Conservation (phyloP, 345 rosid species). For the Trapa incisa region DNA sequence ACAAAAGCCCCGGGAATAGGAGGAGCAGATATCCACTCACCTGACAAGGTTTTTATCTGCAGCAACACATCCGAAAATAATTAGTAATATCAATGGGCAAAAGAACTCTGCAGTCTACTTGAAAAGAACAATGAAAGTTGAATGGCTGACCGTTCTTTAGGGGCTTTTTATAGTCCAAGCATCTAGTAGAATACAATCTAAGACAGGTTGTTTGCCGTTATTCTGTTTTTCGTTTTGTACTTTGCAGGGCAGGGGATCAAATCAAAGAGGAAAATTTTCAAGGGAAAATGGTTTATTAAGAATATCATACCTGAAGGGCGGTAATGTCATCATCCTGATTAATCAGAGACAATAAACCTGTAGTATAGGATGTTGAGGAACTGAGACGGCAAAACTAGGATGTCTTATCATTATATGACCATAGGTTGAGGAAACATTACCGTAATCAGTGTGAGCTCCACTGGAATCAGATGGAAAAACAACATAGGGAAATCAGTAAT, state of each 20-base stretch:
- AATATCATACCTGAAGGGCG: constrained; percentile 64
- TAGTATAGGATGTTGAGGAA: constrained; percentile 2
- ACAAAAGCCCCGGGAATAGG: constrained; percentile 74
- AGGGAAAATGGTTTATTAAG: too few relatives aligned
- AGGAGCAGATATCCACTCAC: constrained; percentile 84
- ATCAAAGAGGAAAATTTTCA: background rate
- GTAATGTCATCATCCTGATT: constrained; percentile 78
- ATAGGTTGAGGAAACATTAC: constrained; percentile 23
- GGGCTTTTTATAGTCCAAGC: background rate
- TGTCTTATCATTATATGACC: background rate
- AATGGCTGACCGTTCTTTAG: background rate
- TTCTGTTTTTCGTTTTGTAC: too few relatives aligned
- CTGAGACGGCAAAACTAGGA: background rate
- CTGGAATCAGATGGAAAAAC: constrained; percentile 21
- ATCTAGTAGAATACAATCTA: background rate
- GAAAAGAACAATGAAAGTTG: background rate
- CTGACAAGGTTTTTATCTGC: constrained; percentile 64
- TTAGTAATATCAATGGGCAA: background rate
- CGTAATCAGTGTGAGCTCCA: constrained; percentile 86
- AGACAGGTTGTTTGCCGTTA: too few relatives aligned
- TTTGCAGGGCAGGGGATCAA: too few relatives aligned
- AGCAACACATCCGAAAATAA: constrained; percentile 3
- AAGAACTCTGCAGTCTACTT: background rate
- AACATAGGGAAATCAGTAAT: background rate
- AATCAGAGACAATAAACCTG: constrained; percentile 64